These are phyloP conservation scores for Starmerella tilneyi DNA, from an alignment of 805 yeast species.

Conservation along the genomic window DNA sequence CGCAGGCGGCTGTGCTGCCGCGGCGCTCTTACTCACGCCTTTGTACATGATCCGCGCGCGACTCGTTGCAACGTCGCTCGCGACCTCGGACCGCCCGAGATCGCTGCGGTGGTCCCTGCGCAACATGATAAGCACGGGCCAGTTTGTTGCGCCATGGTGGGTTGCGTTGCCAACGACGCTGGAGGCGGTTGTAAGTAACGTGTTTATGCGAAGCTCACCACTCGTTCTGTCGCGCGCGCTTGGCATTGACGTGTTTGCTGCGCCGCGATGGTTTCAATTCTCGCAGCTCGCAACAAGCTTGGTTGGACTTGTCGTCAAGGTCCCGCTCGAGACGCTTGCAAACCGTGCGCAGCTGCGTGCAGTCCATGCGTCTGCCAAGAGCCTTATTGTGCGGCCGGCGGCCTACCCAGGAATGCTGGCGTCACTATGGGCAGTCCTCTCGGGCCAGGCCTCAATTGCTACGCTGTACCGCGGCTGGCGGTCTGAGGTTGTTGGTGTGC, in stretches of 20 bases:
- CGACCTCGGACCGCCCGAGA: slow-evolving; percentile 35
- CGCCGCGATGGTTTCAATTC: slow-evolving; percentile 51
- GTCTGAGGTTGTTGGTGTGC: slow-evolving; percentile 64
- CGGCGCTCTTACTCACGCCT: slow-evolving; percentile 68
- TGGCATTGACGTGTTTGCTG: slow-evolving; percentile 56
- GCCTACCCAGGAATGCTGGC: slow-evolving; percentile 47
- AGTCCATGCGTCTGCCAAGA: slow-evolving; percentile 35
- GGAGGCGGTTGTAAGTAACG: slow-evolving; percentile 49
- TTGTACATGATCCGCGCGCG: slow-evolving; percentile 70
- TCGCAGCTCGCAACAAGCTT: slow-evolving; percentile 52
- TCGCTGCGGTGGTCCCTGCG: slow-evolving; percentile 63
- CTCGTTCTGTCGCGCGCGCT: slow-evolving; percentile 47
- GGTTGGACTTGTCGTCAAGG: slow-evolving; percentile 57
- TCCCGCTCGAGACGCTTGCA: slow-evolving; percentile 80
- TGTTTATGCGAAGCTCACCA: slow-evolving; percentile 59
- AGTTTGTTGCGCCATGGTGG: slow-evolving; percentile 45
- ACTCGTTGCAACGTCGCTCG: slow-evolving; percentile 59
- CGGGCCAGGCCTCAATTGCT: slow-evolving; percentile 37
- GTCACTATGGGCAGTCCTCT: slow-evolving; percentile 42
- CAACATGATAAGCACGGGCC: slow-evolving; percentile 34
- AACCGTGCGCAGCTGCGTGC: slow-evolving; percentile 67
- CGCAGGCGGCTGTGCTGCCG: slow-evolving; percentile 57
- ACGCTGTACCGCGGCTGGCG: slow-evolving; percentile 83
- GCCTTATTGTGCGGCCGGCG: slow-evolving; percentile 48
- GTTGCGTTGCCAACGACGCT: slow-evolving; percentile 59